These are phyloP conservation scores for Larix sibirica DNA, from an alignment of 83 land plant genomes.

Conservation along the genomic window DNA sequence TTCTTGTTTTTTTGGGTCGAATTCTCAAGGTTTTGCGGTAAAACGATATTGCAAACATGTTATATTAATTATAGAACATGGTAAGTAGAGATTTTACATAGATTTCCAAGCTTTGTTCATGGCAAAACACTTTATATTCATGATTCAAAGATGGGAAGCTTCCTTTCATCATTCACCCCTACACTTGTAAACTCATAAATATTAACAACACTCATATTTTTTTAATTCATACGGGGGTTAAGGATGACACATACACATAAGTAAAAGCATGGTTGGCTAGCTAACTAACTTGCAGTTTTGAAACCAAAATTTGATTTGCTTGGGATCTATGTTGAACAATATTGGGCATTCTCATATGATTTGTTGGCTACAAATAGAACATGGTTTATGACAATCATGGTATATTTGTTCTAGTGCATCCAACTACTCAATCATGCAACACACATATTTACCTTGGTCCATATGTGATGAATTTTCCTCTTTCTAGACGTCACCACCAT, in stretches of 20 bases:
- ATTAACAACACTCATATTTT: too few species aligned
- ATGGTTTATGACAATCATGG: constrained; percentile 86
- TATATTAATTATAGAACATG: too few species aligned
- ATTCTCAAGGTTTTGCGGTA: too few species aligned
- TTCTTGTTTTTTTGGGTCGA: too few species aligned
- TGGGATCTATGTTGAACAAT: constrained; percentile 87
- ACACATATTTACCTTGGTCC: constrained; percentile 72
- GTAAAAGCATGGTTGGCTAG: too few species aligned
- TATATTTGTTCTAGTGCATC: constrained; percentile 90
- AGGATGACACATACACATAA: too few species aligned
- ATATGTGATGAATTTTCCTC: neutral
- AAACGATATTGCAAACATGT: too few species aligned
- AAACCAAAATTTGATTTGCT: constrained; percentile 97
- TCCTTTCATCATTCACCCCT: constrained; percentile 64
- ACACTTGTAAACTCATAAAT: constrained; percentile 28
- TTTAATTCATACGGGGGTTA: too few species aligned
- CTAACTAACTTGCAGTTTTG: constrained; percentile 75
- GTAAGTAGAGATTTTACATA: too few species aligned
- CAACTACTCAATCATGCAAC: constrained; percentile 91
- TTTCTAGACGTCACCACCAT: too few species aligned
- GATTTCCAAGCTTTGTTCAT: constrained; percentile 36
- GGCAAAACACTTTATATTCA: constrained; percentile 55
- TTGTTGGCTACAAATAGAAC: constrained; percentile 78
- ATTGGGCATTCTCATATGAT: constrained; percentile 80
- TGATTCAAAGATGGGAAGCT: constrained; percentile 45